These are phyloP conservation scores for Lablab purpureus DNA, from an alignment of 306 rosid species.

Conservation along the genomic window DNA sequence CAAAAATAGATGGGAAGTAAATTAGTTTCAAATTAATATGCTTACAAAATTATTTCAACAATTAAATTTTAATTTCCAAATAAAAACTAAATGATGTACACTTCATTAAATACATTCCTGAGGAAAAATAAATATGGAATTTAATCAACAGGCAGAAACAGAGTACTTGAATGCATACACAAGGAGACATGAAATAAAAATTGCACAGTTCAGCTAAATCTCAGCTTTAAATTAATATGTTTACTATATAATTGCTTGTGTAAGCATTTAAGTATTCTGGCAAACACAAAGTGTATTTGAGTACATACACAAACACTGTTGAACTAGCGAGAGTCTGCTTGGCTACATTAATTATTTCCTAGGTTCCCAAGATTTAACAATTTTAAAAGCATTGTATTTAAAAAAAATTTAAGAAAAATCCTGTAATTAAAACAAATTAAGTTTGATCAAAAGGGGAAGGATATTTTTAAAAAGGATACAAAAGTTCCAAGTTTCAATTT, in stretches of 20 bases:
- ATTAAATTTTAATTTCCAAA: not conserved
- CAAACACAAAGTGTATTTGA: too few species aligned
- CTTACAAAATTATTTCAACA: not conserved
- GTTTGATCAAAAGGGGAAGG: not conserved
- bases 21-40: constrained; percentile 31
- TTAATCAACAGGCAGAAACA: not conserved
- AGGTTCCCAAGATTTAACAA: constrained; percentile 18
- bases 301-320: not conserved
- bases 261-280: too few species aligned
- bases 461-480: not conserved
- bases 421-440: not conserved
- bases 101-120: constrained; percentile 16
- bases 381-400: constrained; percentile 11
- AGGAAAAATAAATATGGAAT: not conserved
- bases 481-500: not conserved
- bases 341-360: constrained; percentile 18
- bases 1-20: not conserved
- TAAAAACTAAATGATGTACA: constrained; percentile 10
- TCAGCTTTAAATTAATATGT: not conserved
- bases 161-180: constrained; percentile 25
- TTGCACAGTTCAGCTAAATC: constrained; percentile 21
- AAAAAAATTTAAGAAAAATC: not conserved
- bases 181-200: constrained; percentile 24
- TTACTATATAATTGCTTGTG: too few species aligned
- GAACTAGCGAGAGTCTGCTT: constrained; percentile 13